Evolutionary conservation across 176 grass and related monocot species (phyloP).

Genomic region (Olyra latifolia): DNA sequence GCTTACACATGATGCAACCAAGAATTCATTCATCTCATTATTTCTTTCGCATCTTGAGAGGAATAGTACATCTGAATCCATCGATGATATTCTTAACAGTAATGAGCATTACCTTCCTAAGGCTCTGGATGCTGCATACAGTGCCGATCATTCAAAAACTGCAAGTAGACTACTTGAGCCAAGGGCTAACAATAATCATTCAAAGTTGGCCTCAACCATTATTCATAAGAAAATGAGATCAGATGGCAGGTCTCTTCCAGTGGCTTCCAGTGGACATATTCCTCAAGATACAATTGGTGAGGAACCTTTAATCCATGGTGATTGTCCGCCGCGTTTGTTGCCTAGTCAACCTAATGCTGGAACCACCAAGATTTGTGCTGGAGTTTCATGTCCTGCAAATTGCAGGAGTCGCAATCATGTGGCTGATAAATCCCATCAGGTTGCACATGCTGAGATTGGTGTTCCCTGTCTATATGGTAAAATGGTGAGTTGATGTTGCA

Average conservation of each 20-base stretch:
- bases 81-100: slow-evolving; percentile 67
- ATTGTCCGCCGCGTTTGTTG: slow-evolving; percentile 7
- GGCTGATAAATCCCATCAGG: slow-evolving; percentile 29
- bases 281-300: slow-evolving; percentile 32
- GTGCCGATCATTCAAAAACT: slow-evolving; percentile 41
- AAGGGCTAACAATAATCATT: slow-evolving; percentile 33
- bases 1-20: slow-evolving; percentile 47
- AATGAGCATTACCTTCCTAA: slow-evolving; percentile 61
- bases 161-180: slow-evolving; percentile 33
- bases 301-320: slow-evolving; percentile 38
- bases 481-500: slow-evolving; percentile 36
- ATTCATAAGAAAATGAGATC: slow-evolving; percentile 36
- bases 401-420: slow-evolving; percentile 36
- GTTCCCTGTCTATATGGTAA: slow-evolving; percentile 36
- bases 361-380: slow-evolving; percentile 33
- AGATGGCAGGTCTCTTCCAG: slow-evolving; percentile 33
- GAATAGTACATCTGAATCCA: slow-evolving; percentile 54
- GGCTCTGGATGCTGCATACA: slow-evolving; percentile 41
- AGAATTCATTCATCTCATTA: slow-evolving; percentile 84
- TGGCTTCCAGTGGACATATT: slow-evolving; percentile 21
- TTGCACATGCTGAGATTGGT: slow-evolving; percentile 30
- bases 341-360: slow-evolving; percentile 36
- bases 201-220: slow-evolving; percentile 18
- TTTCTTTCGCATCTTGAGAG: slow-evolving; percentile 99
- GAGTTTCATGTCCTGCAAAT: slow-evolving; percentile 39